These are phyloP conservation scores for Penicillium fimorum DNA, from an alignment of 495 filamentous ascomycete genomes.

Conservation along the genomic window DNA sequence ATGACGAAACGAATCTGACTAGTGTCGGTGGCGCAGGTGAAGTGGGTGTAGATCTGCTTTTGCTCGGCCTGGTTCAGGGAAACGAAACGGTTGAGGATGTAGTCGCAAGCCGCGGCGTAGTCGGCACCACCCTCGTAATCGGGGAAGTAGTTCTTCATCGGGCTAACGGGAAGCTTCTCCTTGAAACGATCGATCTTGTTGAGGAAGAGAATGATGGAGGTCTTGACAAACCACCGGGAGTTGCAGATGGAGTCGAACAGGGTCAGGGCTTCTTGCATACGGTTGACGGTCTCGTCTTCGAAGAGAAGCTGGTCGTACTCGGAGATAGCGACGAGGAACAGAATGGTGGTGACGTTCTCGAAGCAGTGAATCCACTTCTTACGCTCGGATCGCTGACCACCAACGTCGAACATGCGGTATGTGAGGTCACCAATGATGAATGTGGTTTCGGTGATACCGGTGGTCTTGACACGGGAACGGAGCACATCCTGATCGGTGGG, in stretches of 20 bases:
- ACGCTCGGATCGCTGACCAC: slow-evolving; percentile 95
- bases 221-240: slow-evolving; percentile 99
- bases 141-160: slow-evolving; percentile 99
- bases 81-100: slow-evolving; percentile 96
- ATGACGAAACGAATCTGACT: slow-evolving; percentile 99
- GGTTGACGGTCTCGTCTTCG: slow-evolving; percentile 84
- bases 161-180: slow-evolving; percentile 98
- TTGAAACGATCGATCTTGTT: slow-evolving; percentile 99
- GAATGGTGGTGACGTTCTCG: slow-evolving; percentile 97
- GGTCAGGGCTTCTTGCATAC: slow-evolving; percentile 98
- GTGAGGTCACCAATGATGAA: slow-evolving; percentile 98
- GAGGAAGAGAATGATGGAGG: slow-evolving; percentile 97
- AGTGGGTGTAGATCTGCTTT: slow-evolving; percentile 99
- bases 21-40: slow-evolving; percentile 97
- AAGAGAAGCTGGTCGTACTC: slow-evolving; percentile 98
- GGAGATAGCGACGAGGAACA: slow-evolving; percentile 98
- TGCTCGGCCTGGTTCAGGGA: slow-evolving; percentile 97
- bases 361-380: slow-evolving; percentile 99
- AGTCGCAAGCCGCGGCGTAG: slow-evolving; percentile 90
- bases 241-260: slow-evolving; percentile 99
- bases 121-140: slow-evolving; percentile 95
- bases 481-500: slow-evolving; percentile 98
- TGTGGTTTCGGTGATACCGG: slow-evolving; percentile 97
- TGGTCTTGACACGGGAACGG: slow-evolving; percentile 97
- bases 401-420: slow-evolving; percentile 99